Evolutionary conservation across 139 green algal species (phyloP), one percentile per base, ranked within the genome.

Genomic region (Trebouxia sp.): DNA sequence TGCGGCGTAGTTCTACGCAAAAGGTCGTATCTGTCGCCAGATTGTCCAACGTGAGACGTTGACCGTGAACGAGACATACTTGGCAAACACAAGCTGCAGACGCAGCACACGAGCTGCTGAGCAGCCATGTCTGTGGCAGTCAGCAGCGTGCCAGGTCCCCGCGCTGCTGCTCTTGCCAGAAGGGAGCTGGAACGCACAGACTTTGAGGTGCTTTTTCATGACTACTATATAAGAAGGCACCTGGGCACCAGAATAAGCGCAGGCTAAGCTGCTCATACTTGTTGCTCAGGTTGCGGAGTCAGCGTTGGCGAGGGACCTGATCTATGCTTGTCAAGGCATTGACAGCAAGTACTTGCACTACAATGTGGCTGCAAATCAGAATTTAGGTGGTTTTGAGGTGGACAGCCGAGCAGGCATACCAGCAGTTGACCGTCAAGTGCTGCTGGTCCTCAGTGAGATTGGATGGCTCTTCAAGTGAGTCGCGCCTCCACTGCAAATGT

Each of bases 291-390:
- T 89, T 9, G 30, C 79, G 9, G 93, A 98, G 84, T 77, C 83
- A 6, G 56, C 82, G n/a, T 87, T 98, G 28, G 94, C 98, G n/a
- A 81, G 86, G 12, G 95, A 98, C 42, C 85, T 95, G 48, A 81
- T 98, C 65, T 94, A 90, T 56, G 83, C 84, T 6, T 94, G 89
- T 81, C 92, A 96, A 80, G 94, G 90, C 35, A 89, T 97, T 41
- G 83, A 91, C 20, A 93, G 95, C 42, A 58, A 80, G 1, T 82
- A 88, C 78, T 69, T 93, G 37, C 87, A 48, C 20, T 93, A 88
- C 53, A 66, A 87, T 28, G 39, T 10, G 12, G n/a, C 41, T 62
- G 56, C 82, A 39, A 65, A 47, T 51, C 30, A 45, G 37, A 37
- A 41, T 1, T 22, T 42, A 50, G 74, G 80, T 38, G 30, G 47